Base-by-base conservation (phyloP, 75 land plant genomes). In the Picea sitchensis region DNA sequence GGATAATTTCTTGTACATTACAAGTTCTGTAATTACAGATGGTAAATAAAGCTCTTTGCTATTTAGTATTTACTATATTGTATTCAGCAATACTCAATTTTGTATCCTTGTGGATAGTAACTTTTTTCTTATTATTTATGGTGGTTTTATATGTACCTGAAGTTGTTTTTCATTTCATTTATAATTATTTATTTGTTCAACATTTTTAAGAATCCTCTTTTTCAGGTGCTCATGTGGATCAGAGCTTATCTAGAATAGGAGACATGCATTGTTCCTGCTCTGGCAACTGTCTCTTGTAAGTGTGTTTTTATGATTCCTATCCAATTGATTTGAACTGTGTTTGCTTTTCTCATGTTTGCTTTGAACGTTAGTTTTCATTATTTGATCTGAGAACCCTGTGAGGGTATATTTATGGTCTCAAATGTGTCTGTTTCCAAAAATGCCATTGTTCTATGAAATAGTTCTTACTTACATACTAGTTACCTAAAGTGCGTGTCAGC, bases 181-280 rank as follows among this genome's bases (percentile, higher is more conserved):
- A 14, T 61, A 20, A 61, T 6, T 18, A 17, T 61, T 18, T 18
- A 20, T 61, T 17, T 61, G 63, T 61, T 61, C 63, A 61, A 61
- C 18, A 61, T n/a, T 18, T 61, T 61, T 61, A 61, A 5, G 18
- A n/a, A 4, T 17, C 21, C 63, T 61, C n/a, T 61, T n/a, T 61
- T 61, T 61, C 78, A 80, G 82, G 44, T 80, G 82, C 82, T 13
- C 82, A 80, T 62, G 82, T 80, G 30, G 68, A 80, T 18, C 41
- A 30, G 51, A 75, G 64, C 36, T 75, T 80, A 60, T 61, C 73
- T 34, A 80, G 82, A 74, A 80, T 80, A 58, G 82, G 82, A 14
- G 82, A 80, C 36, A 76, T 80, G 44, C 82, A 80, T 30, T 80
- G 82, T 44, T 59, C 58, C 14, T 80, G 82, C 64, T 59, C 51